Evolutionary conservation across 441 rosid genomes (phyloP).

Genomic region (Adansonia grandidieri): DNA sequence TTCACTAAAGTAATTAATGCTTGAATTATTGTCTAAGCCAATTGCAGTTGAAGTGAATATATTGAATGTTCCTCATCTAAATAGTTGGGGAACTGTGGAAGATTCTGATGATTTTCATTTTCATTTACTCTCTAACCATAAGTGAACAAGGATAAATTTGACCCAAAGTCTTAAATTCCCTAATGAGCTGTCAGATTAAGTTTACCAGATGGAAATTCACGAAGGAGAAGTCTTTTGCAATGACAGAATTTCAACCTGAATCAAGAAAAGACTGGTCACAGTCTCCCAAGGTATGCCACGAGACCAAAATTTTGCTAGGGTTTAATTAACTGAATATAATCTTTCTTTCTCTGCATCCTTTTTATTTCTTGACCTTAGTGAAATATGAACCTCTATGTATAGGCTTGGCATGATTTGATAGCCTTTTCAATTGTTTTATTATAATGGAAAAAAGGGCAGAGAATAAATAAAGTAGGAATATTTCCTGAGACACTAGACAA

Average conservation of each 20-base stretch:
- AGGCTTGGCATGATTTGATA: neutral
- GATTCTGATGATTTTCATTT: neutral
- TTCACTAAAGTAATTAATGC: constrained; percentile 48
- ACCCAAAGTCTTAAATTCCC: neutral
- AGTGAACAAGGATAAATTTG: neutral
- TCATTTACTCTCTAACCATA: neutral
- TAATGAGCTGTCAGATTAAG: constrained; percentile 23
- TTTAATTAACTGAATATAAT: neutral
- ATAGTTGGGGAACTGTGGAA: neutral
- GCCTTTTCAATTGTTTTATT: neutral
- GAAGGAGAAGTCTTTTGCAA: constrained; percentile 13
- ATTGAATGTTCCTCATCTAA: neutral
- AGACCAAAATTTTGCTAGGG: neutral
- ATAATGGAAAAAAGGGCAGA: constrained; percentile 3
- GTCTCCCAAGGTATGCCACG: constrained; percentile 13
- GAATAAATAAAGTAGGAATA: constrained; percentile 17
- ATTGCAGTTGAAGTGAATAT: constrained; percentile 30
- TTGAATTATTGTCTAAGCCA: constrained; percentile 34
- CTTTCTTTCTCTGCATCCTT: constrained; percentile 8
- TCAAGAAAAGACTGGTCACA: neutral
- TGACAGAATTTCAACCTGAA: constrained; percentile 9
- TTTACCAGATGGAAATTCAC: constrained; percentile 22
- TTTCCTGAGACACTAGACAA: constrained; percentile 25
- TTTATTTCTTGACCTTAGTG: neutral
- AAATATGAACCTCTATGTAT: neutral